phyloP scores from a whole-genome alignment of 352 stramenopile species.

The Pythium dissotocum region DNA sequence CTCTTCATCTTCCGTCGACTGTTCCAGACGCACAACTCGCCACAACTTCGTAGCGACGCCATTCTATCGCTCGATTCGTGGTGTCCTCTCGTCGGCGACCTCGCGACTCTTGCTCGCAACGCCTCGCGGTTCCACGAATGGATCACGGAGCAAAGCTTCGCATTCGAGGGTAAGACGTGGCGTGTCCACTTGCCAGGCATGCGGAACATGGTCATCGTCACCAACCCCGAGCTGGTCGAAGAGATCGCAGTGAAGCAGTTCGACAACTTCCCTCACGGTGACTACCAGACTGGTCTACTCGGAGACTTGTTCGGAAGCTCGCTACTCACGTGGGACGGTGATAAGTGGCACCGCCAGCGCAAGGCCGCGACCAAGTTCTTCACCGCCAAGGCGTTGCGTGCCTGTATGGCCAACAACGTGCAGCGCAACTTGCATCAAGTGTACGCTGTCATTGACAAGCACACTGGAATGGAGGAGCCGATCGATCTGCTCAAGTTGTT shows the following conservation, averaged over 20 bases:
- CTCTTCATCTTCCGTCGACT: background rate
- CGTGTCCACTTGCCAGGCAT: slow-evolving; percentile 17
- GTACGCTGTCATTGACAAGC: slow-evolving; percentile 8
- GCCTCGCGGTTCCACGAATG: slow-evolving; percentile 45
- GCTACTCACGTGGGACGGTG: slow-evolving; percentile 28
- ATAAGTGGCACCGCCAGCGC: slow-evolving; percentile 30
- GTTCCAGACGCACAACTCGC: background rate
- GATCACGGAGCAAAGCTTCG: slow-evolving; percentile 24
- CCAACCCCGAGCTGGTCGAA: slow-evolving; percentile 23
- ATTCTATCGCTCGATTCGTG: background rate
- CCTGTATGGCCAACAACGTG: slow-evolving; percentile 16
- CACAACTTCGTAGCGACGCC: background rate
- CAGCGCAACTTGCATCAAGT: slow-evolving; percentile 8
- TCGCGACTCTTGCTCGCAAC: slow-evolving; percentile 32
- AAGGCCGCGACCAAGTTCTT: slow-evolving; percentile 33
- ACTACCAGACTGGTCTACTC: slow-evolving; percentile 8
- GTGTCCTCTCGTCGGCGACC: slow-evolving; percentile 34
- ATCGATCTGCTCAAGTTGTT: slow-evolving; percentile 35
- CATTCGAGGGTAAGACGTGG: slow-evolving; percentile 23
- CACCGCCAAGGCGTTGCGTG: slow-evolving; percentile 25
- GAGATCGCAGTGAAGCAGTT: slow-evolving; percentile 35
- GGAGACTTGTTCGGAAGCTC: slow-evolving; percentile 20
- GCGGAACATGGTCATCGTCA: slow-evolving; percentile 24
- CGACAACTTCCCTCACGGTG: slow-evolving; percentile 29
- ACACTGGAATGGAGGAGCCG: background rate